Base-by-base conservation (phyloP, 495 filamentous ascomycete genomes). In the Jackrogersella multiformis region DNA sequence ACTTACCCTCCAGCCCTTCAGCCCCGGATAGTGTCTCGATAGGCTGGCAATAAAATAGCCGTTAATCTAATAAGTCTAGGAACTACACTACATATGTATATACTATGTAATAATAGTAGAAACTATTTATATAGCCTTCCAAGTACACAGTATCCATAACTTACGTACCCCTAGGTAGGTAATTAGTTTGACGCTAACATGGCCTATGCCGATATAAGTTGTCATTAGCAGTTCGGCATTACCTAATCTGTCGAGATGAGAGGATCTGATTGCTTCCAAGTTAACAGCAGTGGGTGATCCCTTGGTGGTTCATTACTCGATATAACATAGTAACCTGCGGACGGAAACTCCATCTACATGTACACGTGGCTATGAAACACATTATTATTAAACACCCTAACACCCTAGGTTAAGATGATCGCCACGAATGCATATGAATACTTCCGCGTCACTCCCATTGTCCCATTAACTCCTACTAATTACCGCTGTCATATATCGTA, bases 311-410 rank as follows among this genome's bases (percentile, higher is more conserved):
- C 41, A 39, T 54, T 49, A 46, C 23, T 60, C 36, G 41, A 57
- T 42, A 54, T 39, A 32, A 61, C 44, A 24, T 56, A 32, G 49
- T 39, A 32, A 61, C 44, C 34, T 56, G 41, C 56, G 48, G 5
- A 42, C 42, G 35, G 15, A 18, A 24, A 51, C n/a, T 44, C 46
- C 59, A 39, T 58, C 54, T 57, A 36, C 16, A 26, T 53, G 66
- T 69, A 69, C 66, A 69, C 66, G 66, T 69, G 66, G 66, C 61
- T 69, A 65, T 64, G 66, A 69, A 53, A 69, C 66, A 68, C 34
- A 7, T 51, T 44, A n/a, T 55, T 63, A 35, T 60, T 55, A 53
- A 30, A 20, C 38, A 24, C 30, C 45, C 38, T 48, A n/a, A 30
- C 4, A 7, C 26, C 7, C 7, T 12, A n/a, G 39, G 15, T 12